Percentiles rank a stretch among this genome's conserved stretches.
These are phyloP conservation scores for Lathyrus aphaca DNA, from an alignment of 306 rosid genomes.

Conservation along the genomic window DNA sequence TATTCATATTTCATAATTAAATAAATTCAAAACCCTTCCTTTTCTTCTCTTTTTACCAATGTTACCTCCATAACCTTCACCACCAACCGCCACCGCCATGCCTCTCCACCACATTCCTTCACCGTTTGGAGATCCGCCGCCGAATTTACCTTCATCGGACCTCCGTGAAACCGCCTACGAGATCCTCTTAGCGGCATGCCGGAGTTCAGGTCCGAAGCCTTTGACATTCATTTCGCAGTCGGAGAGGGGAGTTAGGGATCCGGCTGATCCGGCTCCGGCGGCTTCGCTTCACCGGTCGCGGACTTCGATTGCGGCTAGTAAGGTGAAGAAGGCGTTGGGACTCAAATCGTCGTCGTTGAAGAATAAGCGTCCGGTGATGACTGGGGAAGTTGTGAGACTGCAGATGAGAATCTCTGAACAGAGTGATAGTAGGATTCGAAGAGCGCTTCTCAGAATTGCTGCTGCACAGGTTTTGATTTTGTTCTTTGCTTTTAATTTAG, in stretches of 20 bases:
- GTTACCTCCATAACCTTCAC: not conserved
- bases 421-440: slow-evolving; percentile 74
- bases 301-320: slow-evolving; percentile 84
- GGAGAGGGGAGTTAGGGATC: slow-evolving; percentile 60
- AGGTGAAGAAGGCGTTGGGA: slow-evolving; percentile 86
- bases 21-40: not conserved
- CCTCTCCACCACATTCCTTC: slow-evolving; percentile 61
- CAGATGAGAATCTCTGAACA: slow-evolving; percentile 92
- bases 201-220: slow-evolving; percentile 80
- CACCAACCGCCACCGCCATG: slow-evolving; percentile 47
- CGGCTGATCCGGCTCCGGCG: slow-evolving; percentile 42
- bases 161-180: slow-evolving; percentile 91
- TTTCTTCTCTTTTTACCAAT: not conserved
- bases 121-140: slow-evolving; percentile 62
- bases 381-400: slow-evolving; percentile 79
- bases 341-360: slow-evolving; percentile 63
- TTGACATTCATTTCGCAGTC: slow-evolving; percentile 81
- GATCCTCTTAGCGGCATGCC: slow-evolving; percentile 79
- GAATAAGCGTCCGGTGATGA: slow-evolving; percentile 55
- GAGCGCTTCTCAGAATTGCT: slow-evolving; percentile 81
- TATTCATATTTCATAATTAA: not conserved
- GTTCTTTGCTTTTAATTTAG: not conserved
- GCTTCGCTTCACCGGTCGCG: slow-evolving; percentile 75
- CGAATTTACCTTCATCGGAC: slow-evolving; percentile 62
- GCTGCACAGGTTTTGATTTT: slow-evolving; percentile 76